A percentile compares a stretch with the other conserved stretches of the same genome.
phyloP scores from a whole-genome alignment of 768 basidiomycete species.

The Suillus hirtellus region DNA sequence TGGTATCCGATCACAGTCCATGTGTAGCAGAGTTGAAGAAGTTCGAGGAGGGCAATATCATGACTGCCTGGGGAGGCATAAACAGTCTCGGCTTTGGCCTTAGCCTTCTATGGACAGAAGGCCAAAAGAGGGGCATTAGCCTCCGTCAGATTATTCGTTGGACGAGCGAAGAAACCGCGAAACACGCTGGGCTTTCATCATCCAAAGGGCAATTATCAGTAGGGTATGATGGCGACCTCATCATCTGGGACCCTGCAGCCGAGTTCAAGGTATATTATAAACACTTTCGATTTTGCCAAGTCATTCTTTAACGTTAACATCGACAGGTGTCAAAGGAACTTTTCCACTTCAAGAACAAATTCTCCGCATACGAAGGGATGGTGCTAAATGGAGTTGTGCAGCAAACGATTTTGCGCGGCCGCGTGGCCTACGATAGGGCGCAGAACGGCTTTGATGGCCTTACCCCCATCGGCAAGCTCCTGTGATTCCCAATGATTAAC shows the following conservation, averaged over 20 bases:
- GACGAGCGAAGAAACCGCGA: conserved; percentile 72
- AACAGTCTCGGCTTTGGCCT: conserved; percentile 88
- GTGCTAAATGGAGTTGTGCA: conserved; percentile 69
- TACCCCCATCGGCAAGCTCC: conserved; percentile 38
- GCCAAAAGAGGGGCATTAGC: conserved; percentile 47
- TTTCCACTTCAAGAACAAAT: conserved; percentile 90
- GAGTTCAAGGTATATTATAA: conserved; percentile 39
- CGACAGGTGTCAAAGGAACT: conserved; percentile 68
- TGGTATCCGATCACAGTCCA: conserved; percentile 96
- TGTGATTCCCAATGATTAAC: conserved; percentile 25
- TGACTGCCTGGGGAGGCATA: conserved; percentile 95
- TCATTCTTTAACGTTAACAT: conserved; percentile 11
- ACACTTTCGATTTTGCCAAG: conserved; percentile 1
- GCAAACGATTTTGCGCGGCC: conserved; percentile 79
- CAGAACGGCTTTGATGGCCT: conserved; percentile 37
- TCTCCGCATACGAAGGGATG: conserved; percentile 86
- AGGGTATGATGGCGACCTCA: conserved; percentile 85
- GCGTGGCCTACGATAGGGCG: conserved; percentile 56
- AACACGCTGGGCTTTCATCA: conserved; percentile 70
- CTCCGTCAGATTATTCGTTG: conserved; percentile 71
- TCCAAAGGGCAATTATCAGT: conserved; percentile 71
- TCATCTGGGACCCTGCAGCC: conserved; percentile 74
- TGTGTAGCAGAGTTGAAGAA: conserved; percentile 83
- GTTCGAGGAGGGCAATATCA: conserved; percentile 74
- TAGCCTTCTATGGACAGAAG: conserved; percentile 87